Evolutionary conservation across 2,329 filamentous ascomycete genomes (phyloP).

Genomic region (Ophiostoma himal-ulmi): DNA sequence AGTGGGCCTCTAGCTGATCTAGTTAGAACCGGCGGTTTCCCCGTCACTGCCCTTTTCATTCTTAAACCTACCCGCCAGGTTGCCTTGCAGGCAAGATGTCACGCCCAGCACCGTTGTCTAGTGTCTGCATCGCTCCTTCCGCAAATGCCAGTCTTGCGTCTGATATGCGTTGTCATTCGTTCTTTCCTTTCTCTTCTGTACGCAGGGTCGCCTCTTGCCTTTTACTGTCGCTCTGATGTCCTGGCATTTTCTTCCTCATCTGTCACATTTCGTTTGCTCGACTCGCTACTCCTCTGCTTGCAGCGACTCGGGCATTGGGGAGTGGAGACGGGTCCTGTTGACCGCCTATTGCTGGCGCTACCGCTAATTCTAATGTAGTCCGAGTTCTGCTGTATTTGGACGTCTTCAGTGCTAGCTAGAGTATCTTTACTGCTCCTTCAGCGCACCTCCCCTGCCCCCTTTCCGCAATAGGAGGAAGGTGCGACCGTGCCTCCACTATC

Average conservation of each 20-base stretch:
- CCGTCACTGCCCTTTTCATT: conserved; percentile 1
- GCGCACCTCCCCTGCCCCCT: conserved; percentile 1
- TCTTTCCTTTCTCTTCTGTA: conserved; percentile 2
- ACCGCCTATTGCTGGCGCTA: conserved; percentile 3
- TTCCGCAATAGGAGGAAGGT: conserved; percentile 15
- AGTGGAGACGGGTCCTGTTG: conserved; percentile 1
- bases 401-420: not conserved
- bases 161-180: not conserved
- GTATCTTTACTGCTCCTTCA: not conserved
- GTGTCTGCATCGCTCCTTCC: not conserved
- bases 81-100: not conserved
- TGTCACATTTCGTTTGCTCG: not conserved
- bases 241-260: not conserved
- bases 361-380: not conserved
- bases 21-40: not conserved
- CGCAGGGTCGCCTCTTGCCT: not conserved
- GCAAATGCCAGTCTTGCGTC: conserved; percentile 9
- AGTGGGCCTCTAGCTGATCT: not conserved
- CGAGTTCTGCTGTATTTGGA: not conserved
- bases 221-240: not conserved
- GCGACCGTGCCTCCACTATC: conserved; percentile 9
- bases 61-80: not conserved
- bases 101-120: too few relatives aligned
- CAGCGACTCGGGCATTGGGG: not conserved
- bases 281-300: not conserved